phyloP scores from a whole-genome alignment of 805 yeast genomes.

The Monosporozyma yasuniensis region DNA sequence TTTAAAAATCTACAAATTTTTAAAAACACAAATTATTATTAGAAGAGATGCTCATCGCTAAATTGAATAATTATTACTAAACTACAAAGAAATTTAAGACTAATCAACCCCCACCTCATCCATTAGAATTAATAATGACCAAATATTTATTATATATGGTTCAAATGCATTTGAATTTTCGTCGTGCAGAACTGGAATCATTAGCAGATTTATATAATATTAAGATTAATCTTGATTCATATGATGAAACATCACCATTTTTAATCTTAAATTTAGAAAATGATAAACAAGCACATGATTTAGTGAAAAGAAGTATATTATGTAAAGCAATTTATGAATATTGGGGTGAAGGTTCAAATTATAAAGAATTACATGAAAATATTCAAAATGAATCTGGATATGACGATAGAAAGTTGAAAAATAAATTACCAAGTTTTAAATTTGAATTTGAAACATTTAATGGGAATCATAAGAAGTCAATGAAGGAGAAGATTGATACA shows the following conservation, averaged over 20 bases:
- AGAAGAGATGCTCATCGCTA: not conserved
- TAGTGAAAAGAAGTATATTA: constrained; percentile 60
- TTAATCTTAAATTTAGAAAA: constrained; percentile 54
- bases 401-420: constrained; percentile 20
- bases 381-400: constrained; percentile 22
- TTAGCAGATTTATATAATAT: constrained; percentile 59
- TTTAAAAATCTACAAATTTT: not conserved
- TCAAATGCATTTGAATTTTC: constrained; percentile 70
- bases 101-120: not conserved
- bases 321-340: constrained; percentile 67
- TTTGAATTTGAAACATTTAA: constrained; percentile 74
- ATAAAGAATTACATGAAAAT: constrained; percentile 49
- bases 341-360: constrained; percentile 62
- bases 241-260: constrained; percentile 59
- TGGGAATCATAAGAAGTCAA: constrained; percentile 44
- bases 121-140: not conserved
- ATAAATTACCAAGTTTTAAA: constrained; percentile 51
- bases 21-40: too few species aligned
- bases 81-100: not conserved
- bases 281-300: constrained; percentile 56
- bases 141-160: constrained; percentile 76
- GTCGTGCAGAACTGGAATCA: constrained; percentile 77
- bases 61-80: not conserved
- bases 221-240: constrained; percentile 48
- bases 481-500: constrained; percentile 39